Evolutionary conservation across 2,329 filamentous ascomycete species (phyloP).

Genomic region (Chrysoporthe deuterocubensis): DNA sequence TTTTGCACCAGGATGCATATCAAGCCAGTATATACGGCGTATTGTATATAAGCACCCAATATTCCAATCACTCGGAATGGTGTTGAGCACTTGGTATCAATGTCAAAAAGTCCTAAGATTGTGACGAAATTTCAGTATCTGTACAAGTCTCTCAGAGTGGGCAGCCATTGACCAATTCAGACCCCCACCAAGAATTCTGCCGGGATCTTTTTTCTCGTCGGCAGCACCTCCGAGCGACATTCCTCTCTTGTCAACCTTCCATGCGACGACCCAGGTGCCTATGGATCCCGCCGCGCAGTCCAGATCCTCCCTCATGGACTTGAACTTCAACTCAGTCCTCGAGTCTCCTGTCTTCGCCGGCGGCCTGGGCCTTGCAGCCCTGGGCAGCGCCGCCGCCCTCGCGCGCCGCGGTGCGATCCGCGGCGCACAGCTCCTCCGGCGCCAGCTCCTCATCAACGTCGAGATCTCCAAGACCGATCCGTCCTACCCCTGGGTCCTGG

Average conservation of each 20-base stretch:
- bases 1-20: background rate
- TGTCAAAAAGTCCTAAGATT: background rate
- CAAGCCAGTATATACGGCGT: background rate
- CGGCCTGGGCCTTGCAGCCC: slow-evolving; percentile 87
- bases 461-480: slow-evolving; percentile 95
- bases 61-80: background rate
- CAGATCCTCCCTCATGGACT: slow-evolving; percentile 30
- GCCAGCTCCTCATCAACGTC: slow-evolving; percentile 89
- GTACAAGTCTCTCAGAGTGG: background rate
- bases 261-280: slow-evolving; percentile 29
- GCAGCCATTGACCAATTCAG: slow-evolving; percentile 12
- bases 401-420: slow-evolving; percentile 77
- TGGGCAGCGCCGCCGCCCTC: slow-evolving; percentile 81
- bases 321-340: slow-evolving; percentile 62
- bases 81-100: background rate
- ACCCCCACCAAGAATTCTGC: slow-evolving; percentile 23
- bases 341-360: slow-evolving; percentile 67
- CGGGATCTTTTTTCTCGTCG: slow-evolving; percentile 12
- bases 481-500: slow-evolving; percentile 90
- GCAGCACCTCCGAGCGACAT: slow-evolving; percentile 13
- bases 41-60: background rate
- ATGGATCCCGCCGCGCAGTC: slow-evolving; percentile 29
- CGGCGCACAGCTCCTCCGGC: slow-evolving; percentile 74
- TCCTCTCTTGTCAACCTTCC: background rate
- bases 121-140: background rate